These are phyloP conservation scores for Pugionium dolabratum DNA, from an alignment of 345 rosid genomes.

Conservation along the genomic window DNA sequence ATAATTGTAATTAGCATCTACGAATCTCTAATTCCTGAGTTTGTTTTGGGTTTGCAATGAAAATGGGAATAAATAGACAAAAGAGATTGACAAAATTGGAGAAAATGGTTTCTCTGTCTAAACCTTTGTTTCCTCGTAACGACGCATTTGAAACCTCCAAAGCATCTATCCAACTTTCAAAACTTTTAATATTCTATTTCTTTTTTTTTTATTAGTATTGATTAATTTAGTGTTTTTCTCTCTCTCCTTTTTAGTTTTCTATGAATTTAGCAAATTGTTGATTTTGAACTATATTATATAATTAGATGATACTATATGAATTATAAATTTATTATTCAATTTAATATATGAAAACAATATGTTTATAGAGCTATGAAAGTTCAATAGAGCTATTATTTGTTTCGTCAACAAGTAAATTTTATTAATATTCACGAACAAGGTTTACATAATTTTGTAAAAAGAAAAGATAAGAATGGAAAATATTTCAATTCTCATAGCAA, in stretches of 20 bases:
- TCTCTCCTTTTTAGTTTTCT: conserved; percentile 6
- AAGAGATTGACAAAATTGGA: conserved; percentile 24
- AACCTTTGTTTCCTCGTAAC: conserved; percentile 33
- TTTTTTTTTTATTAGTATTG: background rate
- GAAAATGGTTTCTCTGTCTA: conserved; percentile 24
- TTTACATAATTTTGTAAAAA: too few species aligned
- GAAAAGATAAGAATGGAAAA: too few species aligned
- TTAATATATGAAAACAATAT: too few species aligned
- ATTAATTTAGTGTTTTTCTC: conserved; percentile 30
- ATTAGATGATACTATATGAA: too few species aligned
- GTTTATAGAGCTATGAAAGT: too few species aligned
- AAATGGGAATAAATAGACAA: conserved; percentile 28
- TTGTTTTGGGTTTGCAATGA: background rate
- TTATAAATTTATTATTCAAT: too few species aligned
- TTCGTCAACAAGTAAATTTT: too few species aligned
- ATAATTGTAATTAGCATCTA: conserved; percentile 7
- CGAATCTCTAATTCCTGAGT: background rate
- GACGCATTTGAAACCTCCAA: conserved; percentile 23
- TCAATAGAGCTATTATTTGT: too few species aligned
- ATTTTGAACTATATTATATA: too few species aligned
- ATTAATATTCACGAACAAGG: too few species aligned
- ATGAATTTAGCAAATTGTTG: too few species aligned
- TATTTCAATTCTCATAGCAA: too few species aligned
- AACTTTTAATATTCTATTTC: background rate
- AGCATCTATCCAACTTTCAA: background rate